A percentile compares a stretch with the other conserved stretches of the same genome.
These are phyloP conservation scores for Aspergillus bridgeri DNA, from an alignment of 495 filamentous ascomycete genomes.

Conservation along the genomic window DNA sequence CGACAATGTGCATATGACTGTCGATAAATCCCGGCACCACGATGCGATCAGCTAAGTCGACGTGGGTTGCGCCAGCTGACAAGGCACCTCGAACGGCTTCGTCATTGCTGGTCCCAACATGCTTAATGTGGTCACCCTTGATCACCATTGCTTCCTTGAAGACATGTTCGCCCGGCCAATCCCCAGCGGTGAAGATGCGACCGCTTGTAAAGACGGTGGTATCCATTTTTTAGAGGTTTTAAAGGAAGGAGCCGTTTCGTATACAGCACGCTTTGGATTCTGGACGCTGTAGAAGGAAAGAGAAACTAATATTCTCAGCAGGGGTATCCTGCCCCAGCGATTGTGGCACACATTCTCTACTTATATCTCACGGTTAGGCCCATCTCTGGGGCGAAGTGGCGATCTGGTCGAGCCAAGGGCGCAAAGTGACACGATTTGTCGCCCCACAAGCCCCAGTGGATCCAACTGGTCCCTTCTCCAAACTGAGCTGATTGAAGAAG, in stretches of 20 bases:
- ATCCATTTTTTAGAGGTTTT: conserved; percentile 24
- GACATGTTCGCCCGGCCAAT: conserved; percentile 16
- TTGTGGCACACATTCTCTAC: neutral
- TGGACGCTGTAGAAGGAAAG: too few species aligned
- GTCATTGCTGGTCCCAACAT: conserved; percentile 42
- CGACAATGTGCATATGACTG: conserved; percentile 60
- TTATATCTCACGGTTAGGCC: neutral
- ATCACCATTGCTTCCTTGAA: conserved; percentile 45
- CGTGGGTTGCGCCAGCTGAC: conserved; percentile 23
- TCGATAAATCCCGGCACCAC: conserved; percentile 64
- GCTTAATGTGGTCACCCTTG: conserved; percentile 28
- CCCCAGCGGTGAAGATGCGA: conserved; percentile 39
- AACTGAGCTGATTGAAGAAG: too few species aligned
- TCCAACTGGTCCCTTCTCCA: neutral
- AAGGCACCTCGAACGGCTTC: conserved; percentile 28
- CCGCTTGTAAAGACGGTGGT: conserved; percentile 44
- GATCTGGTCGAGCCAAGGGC: neutral
- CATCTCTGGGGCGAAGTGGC: too few species aligned
- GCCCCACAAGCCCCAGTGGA: neutral
- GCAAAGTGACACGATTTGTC: conserved; percentile 1
- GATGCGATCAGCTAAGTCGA: conserved; percentile 46
- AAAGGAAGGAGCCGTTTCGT: too few species aligned
- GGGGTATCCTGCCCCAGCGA: too few species aligned
- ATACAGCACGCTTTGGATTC: too few species aligned
- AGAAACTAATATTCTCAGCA: too few species aligned